phyloP scores from a whole-genome alignment of 139 green algal species.

The Ettlia oleoabundans region DNA sequence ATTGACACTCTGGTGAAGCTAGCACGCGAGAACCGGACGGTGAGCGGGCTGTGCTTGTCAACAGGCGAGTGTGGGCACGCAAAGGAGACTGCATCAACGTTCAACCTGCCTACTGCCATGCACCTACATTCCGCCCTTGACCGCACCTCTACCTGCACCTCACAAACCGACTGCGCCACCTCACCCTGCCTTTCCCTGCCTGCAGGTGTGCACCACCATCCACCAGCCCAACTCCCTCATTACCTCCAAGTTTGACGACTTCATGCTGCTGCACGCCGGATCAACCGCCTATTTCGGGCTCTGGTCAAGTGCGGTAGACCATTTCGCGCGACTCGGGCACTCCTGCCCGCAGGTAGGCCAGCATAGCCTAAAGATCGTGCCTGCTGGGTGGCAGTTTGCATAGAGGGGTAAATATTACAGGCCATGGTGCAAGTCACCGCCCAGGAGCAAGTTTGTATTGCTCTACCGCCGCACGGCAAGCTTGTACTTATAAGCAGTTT shows the following conservation, averaged over 20 bases:
- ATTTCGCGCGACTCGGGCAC: slow-evolving; percentile 60
- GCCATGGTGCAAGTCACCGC: too few relatives aligned
- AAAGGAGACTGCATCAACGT: too few relatives aligned
- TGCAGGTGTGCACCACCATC: slow-evolving; percentile 61
- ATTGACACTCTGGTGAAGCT: slow-evolving; percentile 59
- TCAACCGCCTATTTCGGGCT: slow-evolving; percentile 62
- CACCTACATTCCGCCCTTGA: background rate
- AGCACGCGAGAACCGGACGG: slow-evolving; percentile 57
- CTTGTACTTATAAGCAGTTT: background rate
- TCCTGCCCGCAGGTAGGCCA: slow-evolving; percentile 31
- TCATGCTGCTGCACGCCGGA: slow-evolving; percentile 74
- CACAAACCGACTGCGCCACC: too few relatives aligned
- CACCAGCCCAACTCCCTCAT: slow-evolving; percentile 80
- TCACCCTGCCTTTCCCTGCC: background rate
- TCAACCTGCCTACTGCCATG: background rate
- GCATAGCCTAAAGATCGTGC: too few relatives aligned
- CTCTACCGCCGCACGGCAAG: too few relatives aligned
- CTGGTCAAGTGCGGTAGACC: slow-evolving; percentile 59
- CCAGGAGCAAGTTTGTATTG: too few relatives aligned
- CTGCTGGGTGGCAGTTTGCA: slow-evolving; percentile 17
- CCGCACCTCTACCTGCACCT: background rate
- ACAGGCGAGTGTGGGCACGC: too few relatives aligned
- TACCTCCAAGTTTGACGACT: slow-evolving; percentile 66
- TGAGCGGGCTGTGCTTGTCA: slow-evolving; percentile 23
- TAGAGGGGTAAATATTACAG: too few relatives aligned